Base-by-base conservation (phyloP, 2,329 filamentous ascomycete species). In the Ceratocystiopsis minuta region DNA sequence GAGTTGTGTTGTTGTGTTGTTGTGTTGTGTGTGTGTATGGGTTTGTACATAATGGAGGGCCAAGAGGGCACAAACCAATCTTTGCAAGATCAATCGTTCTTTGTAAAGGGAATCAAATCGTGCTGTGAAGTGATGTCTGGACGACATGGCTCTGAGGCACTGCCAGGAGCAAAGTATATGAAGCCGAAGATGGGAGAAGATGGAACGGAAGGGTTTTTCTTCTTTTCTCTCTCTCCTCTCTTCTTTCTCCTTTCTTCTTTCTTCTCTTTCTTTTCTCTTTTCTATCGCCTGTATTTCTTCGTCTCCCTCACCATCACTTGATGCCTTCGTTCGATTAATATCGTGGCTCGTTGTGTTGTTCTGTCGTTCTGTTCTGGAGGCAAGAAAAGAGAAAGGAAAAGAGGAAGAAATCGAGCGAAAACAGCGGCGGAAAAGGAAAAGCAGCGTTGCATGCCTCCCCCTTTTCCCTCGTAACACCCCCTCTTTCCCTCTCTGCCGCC, bases 21-120 rank as follows among this genome's bases (percentile, higher is more conserved):
- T 28, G 24, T 28, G 24, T 28, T n/a, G 24, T 28, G 24, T 28
- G 5, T 28, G 24, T 28, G 36, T 38, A 40, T 38, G 43, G 38
- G 43, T 42, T 45, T 45, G 43, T 42, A 42, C 41, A 45, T 45
- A 42, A 45, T 42, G 43, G 43, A 42, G 37, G 43, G 43, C 40
- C 40, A 39, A 41, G 39, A 34, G 43, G 24, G 24, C 24, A 28
- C 43, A 45, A 45, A 41, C 39, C 41, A 37, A 28, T 33, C 28
- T 45, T 41, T 45, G 41, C 43, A 43, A 42, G 43, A 43, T 32
- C 18, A 43, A 24, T 34, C n/a, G n/a, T n/a, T n/a, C n/a, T n/a
- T n/a, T n/a, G n/a, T n/a, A n/a, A n/a, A n/a, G n/a, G n/a, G n/a
- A n/a, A n/a, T n/a, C n/a, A n/a, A n/a, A n/a, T n/a, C n/a, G n/a